Base-by-base conservation (phyloP, 2,329 filamentous ascomycete genomes). In the Fusarium foetens region DNA sequence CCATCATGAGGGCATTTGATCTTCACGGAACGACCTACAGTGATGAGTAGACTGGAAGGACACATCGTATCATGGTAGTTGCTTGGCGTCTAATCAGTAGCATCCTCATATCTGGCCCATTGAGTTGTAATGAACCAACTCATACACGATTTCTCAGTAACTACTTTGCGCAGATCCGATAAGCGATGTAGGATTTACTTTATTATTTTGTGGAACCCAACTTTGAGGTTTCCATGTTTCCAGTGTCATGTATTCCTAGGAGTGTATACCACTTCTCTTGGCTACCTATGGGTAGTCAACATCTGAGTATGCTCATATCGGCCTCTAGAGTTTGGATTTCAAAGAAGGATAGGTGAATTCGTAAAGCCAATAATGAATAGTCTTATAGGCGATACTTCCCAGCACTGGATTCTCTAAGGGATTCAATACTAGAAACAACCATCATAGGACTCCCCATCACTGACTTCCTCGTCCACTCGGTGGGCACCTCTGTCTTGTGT, bases 1-100 rank as follows among this genome's bases (percentile, higher is more conserved):
- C 91, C 5, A 86, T 93, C 1, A 86, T 91, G 83, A 86, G 90
- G 66, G 88, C 88, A 3, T 94, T 94, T 79, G 88, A 87, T 58
- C 75, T 79, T 53, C 63, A 79, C 13, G 80, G 80, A 27, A 81
- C 79, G 23, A 71, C 76, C 31, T 80, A 80, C 41, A 60, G 55
- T 21, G 57, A 77, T 29, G 38, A 63, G 25, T 63, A 66, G 46
- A 55, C 42, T 25, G 17, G 19, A 6, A 29, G 19, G 19, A 16
- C 25, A n/a, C 25, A 38, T 27, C 23, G 8, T 11, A n/a, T 27
- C 33, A 17, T 19, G 19, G 27, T 17, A 17, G 49, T 38, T 29
- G 19, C 25, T 29, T 25, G 19, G 21, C 23, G 39, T 39, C 25
- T 27, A 14, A 53, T 29, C 17, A 33, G 16, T 12, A 25, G 16